Conservation (phyloP, 257 asterid genomes). For the Forsythia suspensa region DNA sequence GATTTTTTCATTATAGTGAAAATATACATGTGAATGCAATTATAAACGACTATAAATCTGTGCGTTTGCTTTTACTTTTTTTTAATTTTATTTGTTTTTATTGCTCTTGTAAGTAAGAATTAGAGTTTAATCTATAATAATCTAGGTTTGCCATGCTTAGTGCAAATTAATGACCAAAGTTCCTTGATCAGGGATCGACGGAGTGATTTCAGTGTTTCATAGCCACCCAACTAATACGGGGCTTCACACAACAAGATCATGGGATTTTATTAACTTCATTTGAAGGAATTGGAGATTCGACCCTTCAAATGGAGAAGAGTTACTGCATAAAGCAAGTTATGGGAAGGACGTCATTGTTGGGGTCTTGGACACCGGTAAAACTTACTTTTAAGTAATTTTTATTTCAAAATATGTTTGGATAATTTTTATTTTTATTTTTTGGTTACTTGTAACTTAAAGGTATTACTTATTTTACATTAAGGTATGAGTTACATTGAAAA, state of each 20-base stretch:
- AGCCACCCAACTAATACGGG: slow-evolving; percentile 29
- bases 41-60: too few species aligned
- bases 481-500: too few species aligned
- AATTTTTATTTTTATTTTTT: too few species aligned
- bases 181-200: slow-evolving; percentile 34
- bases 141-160: too few species aligned
- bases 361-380: slow-evolving; percentile 41
- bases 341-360: slow-evolving; percentile 42
- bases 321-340: slow-evolving; percentile 25
- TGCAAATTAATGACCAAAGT: too few species aligned
- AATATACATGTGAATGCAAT: neutral
- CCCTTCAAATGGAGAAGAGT: slow-evolving; percentile 12
- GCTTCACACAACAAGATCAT: slow-evolving; percentile 52
- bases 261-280: slow-evolving; percentile 45
- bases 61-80: neutral
- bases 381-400: too few species aligned
- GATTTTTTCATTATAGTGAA: neutral
- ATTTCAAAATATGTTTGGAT: too few species aligned
- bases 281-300: slow-evolving; percentile 27
- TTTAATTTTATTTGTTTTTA: neutral
- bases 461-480: too few species aligned
- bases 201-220: slow-evolving; percentile 40
- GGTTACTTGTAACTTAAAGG: neutral
- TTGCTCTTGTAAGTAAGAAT: too few species aligned
- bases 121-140: too few species aligned